Evolutionary conservation across 176 grass and related monocot genomes (phyloP).

Genomic region (Aegilops speltoides): DNA sequence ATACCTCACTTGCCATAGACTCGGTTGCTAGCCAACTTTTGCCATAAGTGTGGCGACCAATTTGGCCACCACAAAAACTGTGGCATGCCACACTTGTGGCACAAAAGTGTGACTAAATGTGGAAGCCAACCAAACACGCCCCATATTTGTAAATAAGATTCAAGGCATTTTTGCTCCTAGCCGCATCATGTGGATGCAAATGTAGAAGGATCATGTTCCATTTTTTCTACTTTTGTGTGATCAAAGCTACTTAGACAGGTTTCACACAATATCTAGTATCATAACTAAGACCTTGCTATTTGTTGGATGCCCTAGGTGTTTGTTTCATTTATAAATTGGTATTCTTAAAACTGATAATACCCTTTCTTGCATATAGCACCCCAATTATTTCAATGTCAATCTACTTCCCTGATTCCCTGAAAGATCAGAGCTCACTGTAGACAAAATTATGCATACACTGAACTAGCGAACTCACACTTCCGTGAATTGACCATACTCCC

Average conservation of each 20-base stretch:
- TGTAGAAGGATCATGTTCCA: not conserved
- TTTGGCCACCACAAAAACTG: too few relatives aligned
- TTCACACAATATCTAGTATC: too few relatives aligned
- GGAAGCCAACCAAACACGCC: too few relatives aligned
- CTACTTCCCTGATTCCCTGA: not conserved
- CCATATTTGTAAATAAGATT: not conserved
- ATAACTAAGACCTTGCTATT: not conserved
- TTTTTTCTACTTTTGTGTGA: not conserved
- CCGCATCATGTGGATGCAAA: not conserved
- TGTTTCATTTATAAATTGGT: not conserved
- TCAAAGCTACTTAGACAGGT: too few relatives aligned
- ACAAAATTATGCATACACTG: not conserved
- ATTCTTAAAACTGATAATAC: not conserved
- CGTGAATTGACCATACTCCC: not conserved
- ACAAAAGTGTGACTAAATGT: too few relatives aligned
- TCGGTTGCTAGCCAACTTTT: too few relatives aligned
- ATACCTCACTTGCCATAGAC: too few relatives aligned
- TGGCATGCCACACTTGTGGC: too few relatives aligned
- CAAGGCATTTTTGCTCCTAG: not conserved
- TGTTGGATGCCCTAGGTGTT: not conserved
- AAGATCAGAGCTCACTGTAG: not conserved
- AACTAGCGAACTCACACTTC: constrained; percentile 1
- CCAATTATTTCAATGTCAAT: not conserved
- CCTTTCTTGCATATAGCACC: not conserved
- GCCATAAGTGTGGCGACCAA: too few relatives aligned